Percentiles rank a stretch among this genome's conserved stretches.
Evolutionary conservation across 164 flowering plant species (phyloP).

Genomic region (Vitis labrusca): DNA sequence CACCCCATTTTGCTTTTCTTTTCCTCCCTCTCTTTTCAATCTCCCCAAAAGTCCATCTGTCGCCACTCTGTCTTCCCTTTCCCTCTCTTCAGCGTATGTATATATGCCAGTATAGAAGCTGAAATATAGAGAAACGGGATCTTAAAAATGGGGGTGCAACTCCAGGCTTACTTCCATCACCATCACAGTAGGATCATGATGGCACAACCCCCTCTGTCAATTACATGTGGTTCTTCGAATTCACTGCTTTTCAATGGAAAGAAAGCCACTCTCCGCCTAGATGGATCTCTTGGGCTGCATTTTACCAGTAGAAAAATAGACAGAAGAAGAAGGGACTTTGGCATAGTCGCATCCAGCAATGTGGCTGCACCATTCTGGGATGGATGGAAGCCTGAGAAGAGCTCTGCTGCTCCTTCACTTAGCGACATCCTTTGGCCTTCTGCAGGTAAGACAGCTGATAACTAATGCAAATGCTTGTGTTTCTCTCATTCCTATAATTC

Average conservation of each 20-base stretch:
- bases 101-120: no score
- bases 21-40: no score
- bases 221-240: neutral
- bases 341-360: conserved; percentile 32
- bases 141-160: neutral
- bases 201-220: neutral
- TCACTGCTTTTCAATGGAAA: neutral
- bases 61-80: no score
- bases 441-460: conserved; percentile 40
- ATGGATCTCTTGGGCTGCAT: neutral
- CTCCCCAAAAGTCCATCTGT: no score
- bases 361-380: conserved; percentile 50
- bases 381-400: conserved; percentile 61
- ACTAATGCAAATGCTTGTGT: no score
- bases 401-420: conserved; percentile 50
- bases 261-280: neutral
- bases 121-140: neutral
- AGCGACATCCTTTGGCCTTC: conserved; percentile 91
- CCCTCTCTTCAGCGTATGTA: no score
- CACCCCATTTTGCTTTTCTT: no score
- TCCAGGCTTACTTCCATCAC: neutral
- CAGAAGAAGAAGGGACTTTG: conserved; percentile 5
- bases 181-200: neutral
- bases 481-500: no score
- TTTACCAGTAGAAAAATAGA: neutral